Base-by-base conservation (phyloP, 2,329 filamentous ascomycete species). In the Aspergillus jensenii region DNA sequence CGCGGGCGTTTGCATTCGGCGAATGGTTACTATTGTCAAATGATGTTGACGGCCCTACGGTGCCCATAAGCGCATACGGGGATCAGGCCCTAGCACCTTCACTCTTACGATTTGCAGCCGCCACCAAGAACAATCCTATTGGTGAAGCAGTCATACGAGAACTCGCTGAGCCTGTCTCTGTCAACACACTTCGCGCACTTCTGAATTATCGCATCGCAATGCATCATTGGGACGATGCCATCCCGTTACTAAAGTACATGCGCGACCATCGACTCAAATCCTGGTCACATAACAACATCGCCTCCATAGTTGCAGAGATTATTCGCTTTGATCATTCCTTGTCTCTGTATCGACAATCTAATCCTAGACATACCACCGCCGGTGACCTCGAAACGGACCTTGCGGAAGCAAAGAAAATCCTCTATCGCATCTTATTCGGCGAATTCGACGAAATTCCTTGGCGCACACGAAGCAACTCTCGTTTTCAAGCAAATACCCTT, bases 21-120 rank as follows among this genome's bases (percentile, higher is more conserved):
- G 74, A 78, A 33, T 84, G 80, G 79, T 70, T 87, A 12, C 70
- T 87, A 1, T 78, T 79, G 55, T 79, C 78, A 0, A 65, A 77
- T 9, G 82, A 84, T 61, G 62, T 82, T 14, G 82, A 85, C 62
- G 82, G 81, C 0, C 81, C 83, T n/a, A 59, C 82, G 3, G 82
- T 87, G 23, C 70, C 77, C 21, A 63, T 67, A 12, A 65, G 67
- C 19, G 61, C 78, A 25, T 85, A 84, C 62, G 66, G 65, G 3
- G 71, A 83, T 59, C 77, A 77, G 31, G 71, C 72, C 48, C 71
- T 87, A 23, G 76, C 80, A 3, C 79, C 83, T 12, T 78, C 82
- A 1, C 71, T 87, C 27, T 74, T 85, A 35, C 78, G 81, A 17
- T 86, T 84, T 63, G 84, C 83, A 6, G 73, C 78, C 11, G 77